Evolutionary conservation across 257 asterid genomes (phyloP).

Genomic region (Solanum sitiens): DNA sequence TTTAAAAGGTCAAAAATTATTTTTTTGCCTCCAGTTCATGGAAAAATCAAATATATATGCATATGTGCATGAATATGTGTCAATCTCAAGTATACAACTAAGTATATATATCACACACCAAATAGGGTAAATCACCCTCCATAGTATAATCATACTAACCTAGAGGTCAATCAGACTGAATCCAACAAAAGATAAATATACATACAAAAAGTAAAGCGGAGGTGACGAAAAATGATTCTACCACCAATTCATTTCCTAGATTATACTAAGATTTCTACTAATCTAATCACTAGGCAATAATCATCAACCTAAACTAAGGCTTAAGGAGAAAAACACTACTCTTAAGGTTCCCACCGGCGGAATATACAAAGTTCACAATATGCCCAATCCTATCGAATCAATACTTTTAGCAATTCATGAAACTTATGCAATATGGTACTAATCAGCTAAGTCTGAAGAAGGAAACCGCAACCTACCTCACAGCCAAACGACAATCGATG

Average conservation of each 20-base stretch:
- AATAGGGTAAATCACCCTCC: not conserved
- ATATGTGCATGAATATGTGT: not conserved
- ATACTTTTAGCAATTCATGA: not conserved
- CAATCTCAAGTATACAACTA: not conserved
- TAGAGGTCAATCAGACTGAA: not conserved
- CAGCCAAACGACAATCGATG: not conserved
- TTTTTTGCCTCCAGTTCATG: not conserved
- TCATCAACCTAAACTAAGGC: not conserved
- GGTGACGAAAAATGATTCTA: not conserved
- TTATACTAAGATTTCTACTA: not conserved
- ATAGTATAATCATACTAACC: not conserved
- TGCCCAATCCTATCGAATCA: not conserved
- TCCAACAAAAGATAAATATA: not conserved
- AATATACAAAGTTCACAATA: not conserved
- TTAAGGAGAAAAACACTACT: not conserved
- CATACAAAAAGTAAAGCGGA: not conserved
- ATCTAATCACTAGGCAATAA: not conserved
- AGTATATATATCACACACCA: not conserved
- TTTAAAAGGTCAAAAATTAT: not conserved
- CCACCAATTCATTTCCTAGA: not conserved
- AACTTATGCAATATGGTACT: not conserved
- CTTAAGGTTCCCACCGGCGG: not conserved
- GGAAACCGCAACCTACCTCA: not conserved
- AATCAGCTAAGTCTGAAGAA: not conserved
- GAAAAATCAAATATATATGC: not conserved